Evolutionary conservation across 768 basidiomycete genomes (phyloP).

Genomic region (Lentinus tigrinus): DNA sequence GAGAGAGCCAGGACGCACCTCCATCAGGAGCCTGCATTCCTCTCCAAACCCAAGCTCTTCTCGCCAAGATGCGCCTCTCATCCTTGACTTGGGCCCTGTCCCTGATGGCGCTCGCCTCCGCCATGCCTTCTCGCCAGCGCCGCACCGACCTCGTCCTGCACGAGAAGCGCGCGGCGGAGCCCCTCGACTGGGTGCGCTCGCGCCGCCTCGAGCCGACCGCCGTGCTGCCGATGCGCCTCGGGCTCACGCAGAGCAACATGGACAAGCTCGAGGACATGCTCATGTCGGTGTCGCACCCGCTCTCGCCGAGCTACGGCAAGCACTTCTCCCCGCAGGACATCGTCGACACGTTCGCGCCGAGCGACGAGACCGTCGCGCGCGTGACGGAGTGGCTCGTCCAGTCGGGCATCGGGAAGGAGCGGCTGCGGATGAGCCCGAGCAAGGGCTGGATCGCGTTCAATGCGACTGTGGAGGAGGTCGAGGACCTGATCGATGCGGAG

Average conservation of each 20-base stretch:
- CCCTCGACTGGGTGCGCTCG: conserved; percentile 32
- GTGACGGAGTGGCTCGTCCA: conserved; percentile 42
- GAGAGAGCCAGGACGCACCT: not conserved
- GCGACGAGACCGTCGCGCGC: conserved; percentile 32
- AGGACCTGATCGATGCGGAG: conserved; percentile 42
- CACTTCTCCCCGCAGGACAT: conserved; percentile 43
- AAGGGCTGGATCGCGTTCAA: conserved; percentile 47
- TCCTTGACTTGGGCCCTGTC: conserved; percentile 2
- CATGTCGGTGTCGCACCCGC: conserved; percentile 42
- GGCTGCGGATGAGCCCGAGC: conserved; percentile 37
- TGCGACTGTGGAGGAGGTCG: conserved; percentile 41
- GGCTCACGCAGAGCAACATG: conserved; percentile 42
- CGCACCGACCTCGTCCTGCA: conserved; percentile 32
- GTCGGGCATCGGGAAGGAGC: conserved; percentile 34
- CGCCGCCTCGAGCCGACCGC: conserved; percentile 32
- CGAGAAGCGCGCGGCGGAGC: conserved; percentile 37
- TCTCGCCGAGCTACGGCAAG: conserved; percentile 43
- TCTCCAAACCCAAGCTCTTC: not conserved
- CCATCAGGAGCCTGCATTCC: conserved; percentile 4
- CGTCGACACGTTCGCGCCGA: conserved; percentile 43
- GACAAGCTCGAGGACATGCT: conserved; percentile 40
- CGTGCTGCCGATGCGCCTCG: conserved; percentile 44
- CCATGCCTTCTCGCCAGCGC: conserved; percentile 8
- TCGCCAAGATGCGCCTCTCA: conserved; percentile 8
- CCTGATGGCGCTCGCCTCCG: conserved; percentile 18